phyloP scores from a whole-genome alignment of 345 rosid species.

The Psidium friedrichsthalianum region DNA sequence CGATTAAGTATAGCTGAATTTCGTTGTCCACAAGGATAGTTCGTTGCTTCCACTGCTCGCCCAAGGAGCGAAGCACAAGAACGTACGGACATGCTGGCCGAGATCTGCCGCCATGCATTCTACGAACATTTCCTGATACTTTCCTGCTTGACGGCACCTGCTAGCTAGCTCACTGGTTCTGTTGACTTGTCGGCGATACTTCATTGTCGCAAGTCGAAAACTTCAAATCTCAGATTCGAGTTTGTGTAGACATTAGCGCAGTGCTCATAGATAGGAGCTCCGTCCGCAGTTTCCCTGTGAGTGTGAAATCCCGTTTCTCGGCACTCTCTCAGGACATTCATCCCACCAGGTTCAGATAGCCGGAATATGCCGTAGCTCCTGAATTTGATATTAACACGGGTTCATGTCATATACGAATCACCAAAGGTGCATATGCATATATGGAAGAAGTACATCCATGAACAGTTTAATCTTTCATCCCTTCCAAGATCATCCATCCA shows the following conservation, averaged over 20 bases:
- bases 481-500: background rate
- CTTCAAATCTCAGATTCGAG: slow-evolving; percentile 79
- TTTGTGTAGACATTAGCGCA: slow-evolving; percentile 77
- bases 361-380: slow-evolving; percentile 71
- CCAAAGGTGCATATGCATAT: background rate
- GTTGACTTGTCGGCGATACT: background rate
- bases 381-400: background rate
- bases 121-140: background rate
- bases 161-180: background rate
- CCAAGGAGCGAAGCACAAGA: background rate
- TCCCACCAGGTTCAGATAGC: slow-evolving; percentile 66
- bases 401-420: background rate
- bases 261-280: slow-evolving; percentile 52
- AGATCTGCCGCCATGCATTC: background rate
- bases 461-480: background rate
- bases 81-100: background rate
- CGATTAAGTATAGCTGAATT: background rate
- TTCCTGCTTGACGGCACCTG: background rate
- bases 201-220: slow-evolving; percentile 68
- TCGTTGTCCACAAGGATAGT: background rate
- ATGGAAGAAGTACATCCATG: background rate
- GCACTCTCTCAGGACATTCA: slow-evolving; percentile 58
- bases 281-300: slow-evolving; percentile 66
- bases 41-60: background rate
- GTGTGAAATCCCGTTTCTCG: slow-evolving; percentile 62